Base-by-base conservation (phyloP, 2,329 filamentous ascomycete genomes). In the Diaporthe batatas region DNA sequence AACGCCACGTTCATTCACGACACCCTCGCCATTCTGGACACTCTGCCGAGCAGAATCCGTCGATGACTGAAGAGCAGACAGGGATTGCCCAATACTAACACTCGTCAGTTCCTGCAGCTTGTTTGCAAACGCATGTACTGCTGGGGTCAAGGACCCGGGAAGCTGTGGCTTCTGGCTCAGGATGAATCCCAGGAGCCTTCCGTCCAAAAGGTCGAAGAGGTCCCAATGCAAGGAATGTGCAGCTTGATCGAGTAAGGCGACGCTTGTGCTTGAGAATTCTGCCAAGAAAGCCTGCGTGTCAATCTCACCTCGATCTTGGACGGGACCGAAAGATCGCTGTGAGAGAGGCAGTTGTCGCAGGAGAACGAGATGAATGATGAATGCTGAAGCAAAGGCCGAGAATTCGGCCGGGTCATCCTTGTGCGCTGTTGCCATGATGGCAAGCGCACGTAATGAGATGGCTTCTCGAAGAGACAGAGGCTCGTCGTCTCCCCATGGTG, bases 281-380 rank as follows among this genome's bases (percentile, higher is more conserved):
- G 70, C 57, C 58, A 71, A n/a, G 29, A 71, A 59, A 29, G 62
- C 64, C 32, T 53, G 51, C 25, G 42, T 51, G 47, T 62, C 51
- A 21, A 36, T 25, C 42, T 62, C 49, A 32, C 34, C n/a, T 58
- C 16, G 51, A n/a, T 49, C 70, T 18, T 54, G 18, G 2, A 62
- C 42, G 21, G 34, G 16, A 10, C 29, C 29, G 16, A 77, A 76
- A 6, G 76, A 75, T 39, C 79, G 76, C 36, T 78, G 74, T 1
- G 75, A 72, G 12, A 81, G 77, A 34, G 71, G 53, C 49, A 77
- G 32, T 75, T 64, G 75, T 51, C 75, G 76, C n/a, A 82, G 72
- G 7, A 77, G 39, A 5, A 74, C 77, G 1, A 81, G 72, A 32
- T 81, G 79, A 16, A 78, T 29, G 8, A 81, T 36, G 25, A 79